A percentile compares a stretch with the other conserved stretches of the same genome.
Conservation (phyloP, 163 green algal species). For the Scenedesmus sp. region DNA sequence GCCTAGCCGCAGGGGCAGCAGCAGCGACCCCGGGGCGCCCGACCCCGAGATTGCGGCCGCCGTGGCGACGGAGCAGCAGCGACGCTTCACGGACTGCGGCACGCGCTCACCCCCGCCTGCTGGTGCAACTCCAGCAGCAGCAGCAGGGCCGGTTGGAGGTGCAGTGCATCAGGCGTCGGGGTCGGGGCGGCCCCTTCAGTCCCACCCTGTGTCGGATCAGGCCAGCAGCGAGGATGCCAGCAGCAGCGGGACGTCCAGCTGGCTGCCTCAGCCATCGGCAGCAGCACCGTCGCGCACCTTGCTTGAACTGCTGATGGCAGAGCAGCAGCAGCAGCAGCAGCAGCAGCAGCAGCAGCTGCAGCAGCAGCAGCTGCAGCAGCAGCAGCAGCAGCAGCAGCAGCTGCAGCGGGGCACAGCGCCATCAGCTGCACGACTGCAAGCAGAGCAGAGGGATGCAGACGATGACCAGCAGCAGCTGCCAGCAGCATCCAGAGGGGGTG, state of each 20-base stretch:
- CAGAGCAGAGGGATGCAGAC: neutral
- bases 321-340: neutral
- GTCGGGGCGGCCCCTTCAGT: neutral
- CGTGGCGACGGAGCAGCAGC: slow-evolving; percentile 5
- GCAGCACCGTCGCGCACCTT: neutral
- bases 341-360: no score
- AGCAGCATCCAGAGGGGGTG: neutral
- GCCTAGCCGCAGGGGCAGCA: neutral
- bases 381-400: no score
- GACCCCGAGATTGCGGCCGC: neutral
- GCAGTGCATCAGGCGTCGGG: neutral
- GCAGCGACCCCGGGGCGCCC: neutral
- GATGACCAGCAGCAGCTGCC: neutral
- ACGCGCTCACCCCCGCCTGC: neutral
- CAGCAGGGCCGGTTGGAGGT: neutral
- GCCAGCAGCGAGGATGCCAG: neutral
- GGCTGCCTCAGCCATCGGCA: neutral
- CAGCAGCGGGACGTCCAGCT: neutral
- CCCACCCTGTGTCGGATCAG: neutral
- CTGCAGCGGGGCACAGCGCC: neutral
- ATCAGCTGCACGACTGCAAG: neutral
- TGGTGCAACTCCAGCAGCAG: neutral
- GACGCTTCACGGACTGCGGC: neutral
- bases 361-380: no score
- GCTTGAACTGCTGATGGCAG: neutral